Evolutionary conservation across 2,329 filamentous ascomycete species (phyloP), one percentile per base, ranked within the genome.

Genomic region (Epichloe gansuensis): DNA sequence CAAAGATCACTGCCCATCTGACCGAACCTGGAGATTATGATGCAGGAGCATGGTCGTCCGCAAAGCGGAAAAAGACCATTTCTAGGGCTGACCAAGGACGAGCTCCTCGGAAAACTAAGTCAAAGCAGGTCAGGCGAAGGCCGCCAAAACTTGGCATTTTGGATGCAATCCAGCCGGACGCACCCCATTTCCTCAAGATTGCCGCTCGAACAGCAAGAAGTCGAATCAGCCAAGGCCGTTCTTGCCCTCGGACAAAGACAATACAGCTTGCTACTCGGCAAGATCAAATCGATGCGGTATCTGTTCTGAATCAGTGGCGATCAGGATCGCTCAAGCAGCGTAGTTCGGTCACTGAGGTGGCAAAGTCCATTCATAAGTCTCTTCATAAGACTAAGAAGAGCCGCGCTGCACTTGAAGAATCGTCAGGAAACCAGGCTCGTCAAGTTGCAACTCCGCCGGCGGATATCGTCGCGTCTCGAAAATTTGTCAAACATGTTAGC

Each of bases 251-350:
- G 0, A 69, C 60, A 43, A 85, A 84, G 59, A 63, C 68, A n/a
- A 80, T 85, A 54, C 72, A 74, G 52, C 67, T 85, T n/a, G 78
- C 77, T 23, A 81, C 72, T 34, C 74, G 78, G n/a, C 68, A 69
- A 56, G 81, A 84, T 59, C 79, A 82, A 54, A 56, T 79, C 17
- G 81, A 84, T 60, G 80, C 73, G 2, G 66, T 73, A 9, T 70
- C 71, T 7, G 68, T 77, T 9, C 64, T 85, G 23, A 66, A 70
- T 39, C 67, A 75, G 49, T 85, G 81, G 81, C 77, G 67, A 58
- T 63, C 61, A n/a, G 78, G 77, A 4, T 70, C 65, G 17, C 78
- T 80, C 15, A 65, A 66, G 34, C 75, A 73, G 45, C 69, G 68
- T 31, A 53, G 54, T 34, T 62, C 64, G 3, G 66, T 70, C 11